Conservation (phyloP, 371 early-diverging fungal genomes). For the Lichtheimia hyalospora region DNA sequence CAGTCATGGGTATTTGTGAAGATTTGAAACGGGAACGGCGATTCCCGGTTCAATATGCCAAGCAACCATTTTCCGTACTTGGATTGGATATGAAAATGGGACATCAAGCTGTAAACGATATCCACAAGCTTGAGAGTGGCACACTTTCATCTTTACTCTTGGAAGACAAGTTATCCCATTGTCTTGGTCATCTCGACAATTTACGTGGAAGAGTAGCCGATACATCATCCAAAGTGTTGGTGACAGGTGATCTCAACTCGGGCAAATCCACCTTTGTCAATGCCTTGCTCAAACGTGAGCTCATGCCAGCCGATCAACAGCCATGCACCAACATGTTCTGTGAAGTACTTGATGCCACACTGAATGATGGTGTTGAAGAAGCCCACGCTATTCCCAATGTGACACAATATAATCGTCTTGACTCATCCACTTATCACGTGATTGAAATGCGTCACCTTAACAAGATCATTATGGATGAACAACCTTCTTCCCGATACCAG, state of each 20-base stretch:
- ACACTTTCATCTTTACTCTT: constrained; percentile 68
- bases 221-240: constrained; percentile 89
- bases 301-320: constrained; percentile 95
- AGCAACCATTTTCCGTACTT: constrained; percentile 21
- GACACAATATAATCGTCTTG: constrained; percentile 62
- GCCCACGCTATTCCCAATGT: constrained; percentile 84
- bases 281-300: constrained; percentile 83
- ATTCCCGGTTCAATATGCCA: constrained; percentile 68
- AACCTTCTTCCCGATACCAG: constrained; percentile 62
- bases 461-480: constrained; percentile 59
- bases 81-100: constrained; percentile 70
- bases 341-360: constrained; percentile 87
- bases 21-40: constrained; percentile 51
- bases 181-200: constrained; percentile 76
- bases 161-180: constrained; percentile 64
- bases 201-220: constrained; percentile 84
- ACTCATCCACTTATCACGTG: constrained; percentile 72
- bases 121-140: constrained; percentile 55
- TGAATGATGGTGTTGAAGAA: constrained; percentile 84
- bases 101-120: constrained; percentile 41
- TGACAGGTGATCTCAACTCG: constrained; percentile 97
- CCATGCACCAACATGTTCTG: constrained; percentile 94
- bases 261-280: constrained; percentile 98
- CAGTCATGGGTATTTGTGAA: constrained; percentile 56
- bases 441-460: constrained; percentile 64